phyloP scores from a whole-genome alignment of 371 early-diverging fungal species.

The Zancudomyces culisetae region DNA sequence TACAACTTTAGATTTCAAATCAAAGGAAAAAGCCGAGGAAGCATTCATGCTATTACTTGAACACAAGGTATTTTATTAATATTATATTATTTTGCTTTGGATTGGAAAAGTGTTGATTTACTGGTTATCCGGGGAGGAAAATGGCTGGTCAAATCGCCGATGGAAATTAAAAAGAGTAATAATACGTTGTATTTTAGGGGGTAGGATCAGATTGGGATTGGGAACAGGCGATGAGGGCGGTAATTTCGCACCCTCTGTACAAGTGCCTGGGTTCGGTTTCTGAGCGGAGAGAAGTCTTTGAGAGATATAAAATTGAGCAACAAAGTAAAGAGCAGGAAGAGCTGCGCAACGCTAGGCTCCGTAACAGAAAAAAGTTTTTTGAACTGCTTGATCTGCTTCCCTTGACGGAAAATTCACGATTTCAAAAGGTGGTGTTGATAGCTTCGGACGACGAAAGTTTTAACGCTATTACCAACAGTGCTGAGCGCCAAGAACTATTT shows the following conservation, averaged over 20 bases:
- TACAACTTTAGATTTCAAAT: slow-evolving; percentile 29
- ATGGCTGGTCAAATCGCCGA: too few relatives aligned
- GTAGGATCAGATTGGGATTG: slow-evolving; percentile 70
- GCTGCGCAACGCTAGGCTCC: slow-evolving; percentile 12
- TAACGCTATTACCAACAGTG: slow-evolving; percentile 25
- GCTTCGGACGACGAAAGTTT: slow-evolving; percentile 29
- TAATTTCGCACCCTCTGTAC: slow-evolving; percentile 64
- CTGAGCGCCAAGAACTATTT: slow-evolving; percentile 33
- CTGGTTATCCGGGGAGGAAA: too few relatives aligned
- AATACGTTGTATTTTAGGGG: slow-evolving; percentile 28
- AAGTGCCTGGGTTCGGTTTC: slow-evolving; percentile 56
- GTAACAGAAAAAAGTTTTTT: slow-evolving; percentile 23
- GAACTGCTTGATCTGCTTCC: slow-evolving; percentile 23
- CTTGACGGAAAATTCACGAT: slow-evolving; percentile 18
- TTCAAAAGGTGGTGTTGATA: slow-evolving; percentile 28
- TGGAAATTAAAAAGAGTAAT: too few relatives aligned
- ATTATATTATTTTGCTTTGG: background rate
- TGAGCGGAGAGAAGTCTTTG: slow-evolving; percentile 65
- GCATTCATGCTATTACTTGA: slow-evolving; percentile 56
- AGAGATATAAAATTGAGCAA: slow-evolving; percentile 39
- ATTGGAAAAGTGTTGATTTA: too few relatives aligned
- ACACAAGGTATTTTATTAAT: slow-evolving; percentile 31
- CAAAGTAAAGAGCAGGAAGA: slow-evolving; percentile 28
- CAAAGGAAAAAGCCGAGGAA: slow-evolving; percentile 64
- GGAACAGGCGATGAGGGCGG: slow-evolving; percentile 76